Evolutionary conservation across 2,329 filamentous ascomycete species (phyloP).

Genomic region (Pyricularia grisea): DNA sequence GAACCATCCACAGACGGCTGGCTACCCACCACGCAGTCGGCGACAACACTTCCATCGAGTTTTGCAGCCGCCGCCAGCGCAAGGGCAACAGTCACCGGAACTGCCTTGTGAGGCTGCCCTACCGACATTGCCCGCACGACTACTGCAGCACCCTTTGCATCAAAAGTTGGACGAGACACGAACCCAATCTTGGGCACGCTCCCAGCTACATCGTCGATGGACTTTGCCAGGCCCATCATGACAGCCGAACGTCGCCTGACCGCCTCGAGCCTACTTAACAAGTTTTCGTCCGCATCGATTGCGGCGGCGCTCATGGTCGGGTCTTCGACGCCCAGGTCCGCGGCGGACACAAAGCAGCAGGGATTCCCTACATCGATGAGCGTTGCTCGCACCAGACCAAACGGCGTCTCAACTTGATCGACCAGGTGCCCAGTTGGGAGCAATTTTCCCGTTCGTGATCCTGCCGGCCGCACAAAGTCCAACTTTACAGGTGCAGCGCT

Average conservation of each 20-base stretch:
- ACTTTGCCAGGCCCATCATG: constrained; percentile 28
- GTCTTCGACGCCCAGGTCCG: constrained; percentile 18
- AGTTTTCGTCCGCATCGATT: constrained; percentile 20
- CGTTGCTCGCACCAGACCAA: constrained; percentile 19
- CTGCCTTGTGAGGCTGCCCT: constrained; percentile 33
- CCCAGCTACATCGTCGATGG: constrained; percentile 29
- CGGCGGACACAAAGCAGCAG: constrained; percentile 26
- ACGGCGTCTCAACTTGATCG: constrained; percentile 19
- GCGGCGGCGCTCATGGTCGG: constrained; percentile 14
- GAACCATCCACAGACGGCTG: constrained; percentile 23
- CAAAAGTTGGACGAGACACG: constrained; percentile 22
- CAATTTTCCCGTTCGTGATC: constrained; percentile 28
- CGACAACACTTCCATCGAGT: constrained; percentile 23
- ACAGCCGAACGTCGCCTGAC: constrained; percentile 26
- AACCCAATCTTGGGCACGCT: constrained; percentile 36
- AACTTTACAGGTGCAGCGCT: constrained; percentile 24
- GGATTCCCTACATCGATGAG: constrained; percentile 32
- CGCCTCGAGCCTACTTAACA: constrained; percentile 23
- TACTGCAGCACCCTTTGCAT: constrained; percentile 13
- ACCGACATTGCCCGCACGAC: constrained; percentile 36
- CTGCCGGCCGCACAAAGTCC: constrained; percentile 27
- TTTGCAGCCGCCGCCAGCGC: constrained; percentile 28
- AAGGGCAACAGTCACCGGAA: constrained; percentile 29
- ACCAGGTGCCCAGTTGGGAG: constrained; percentile 27
- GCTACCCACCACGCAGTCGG: background rate